Conservation (phyloP, 106 monocot genomes). For the Dendrobium huoshanense region DNA sequence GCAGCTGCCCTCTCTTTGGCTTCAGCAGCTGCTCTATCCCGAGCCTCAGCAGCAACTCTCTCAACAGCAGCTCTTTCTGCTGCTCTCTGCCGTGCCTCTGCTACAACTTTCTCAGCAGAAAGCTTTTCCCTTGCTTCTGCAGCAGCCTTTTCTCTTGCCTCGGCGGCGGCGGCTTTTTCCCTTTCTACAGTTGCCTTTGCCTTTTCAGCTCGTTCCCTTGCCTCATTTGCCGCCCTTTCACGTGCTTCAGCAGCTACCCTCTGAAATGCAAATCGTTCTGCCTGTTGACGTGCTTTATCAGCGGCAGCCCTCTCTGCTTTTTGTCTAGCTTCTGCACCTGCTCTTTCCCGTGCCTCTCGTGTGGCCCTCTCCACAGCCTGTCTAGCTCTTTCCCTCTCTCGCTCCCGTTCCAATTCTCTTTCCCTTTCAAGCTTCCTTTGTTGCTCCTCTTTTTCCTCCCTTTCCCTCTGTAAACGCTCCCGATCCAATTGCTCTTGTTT, state of each 20-base stretch:
- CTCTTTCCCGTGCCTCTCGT: slow-evolving; percentile 89
- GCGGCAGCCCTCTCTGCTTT: slow-evolving; percentile 57
- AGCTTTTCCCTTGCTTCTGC: slow-evolving; percentile 28
- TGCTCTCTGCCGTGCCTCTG: slow-evolving; percentile 58
- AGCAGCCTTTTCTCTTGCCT: slow-evolving; percentile 25
- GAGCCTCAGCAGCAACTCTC: slow-evolving; percentile 53
- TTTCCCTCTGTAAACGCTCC: slow-evolving; percentile 52
- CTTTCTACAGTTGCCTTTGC: slow-evolving; percentile 37
- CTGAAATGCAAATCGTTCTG: slow-evolving; percentile 61
- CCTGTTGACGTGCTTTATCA: slow-evolving; percentile 47
- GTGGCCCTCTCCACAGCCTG: slow-evolving; percentile 76
- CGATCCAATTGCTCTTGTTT: slow-evolving; percentile 43
- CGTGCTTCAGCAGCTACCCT: slow-evolving; percentile 61
- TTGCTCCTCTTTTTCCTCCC: slow-evolving; percentile 66
- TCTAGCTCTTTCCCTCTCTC: slow-evolving; percentile 55
- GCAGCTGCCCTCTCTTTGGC: slow-evolving; percentile 35
- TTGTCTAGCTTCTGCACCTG: slow-evolving; percentile 64
- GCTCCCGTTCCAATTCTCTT: slow-evolving; percentile 39
- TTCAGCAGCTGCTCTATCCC: slow-evolving; percentile 53
- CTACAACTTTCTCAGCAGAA: slow-evolving; percentile 43
- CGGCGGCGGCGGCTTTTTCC: slow-evolving; percentile 28
- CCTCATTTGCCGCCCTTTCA: slow-evolving; percentile 51
- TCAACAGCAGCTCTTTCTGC: slow-evolving; percentile 55
- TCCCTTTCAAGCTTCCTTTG: slow-evolving; percentile 52
- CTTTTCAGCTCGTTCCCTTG: slow-evolving; percentile 33